Evolutionary conservation across 2,329 filamentous ascomycete genomes (phyloP), one percentile per base, ranked within the genome.

Genomic region (Parastagonospora nodorum): DNA sequence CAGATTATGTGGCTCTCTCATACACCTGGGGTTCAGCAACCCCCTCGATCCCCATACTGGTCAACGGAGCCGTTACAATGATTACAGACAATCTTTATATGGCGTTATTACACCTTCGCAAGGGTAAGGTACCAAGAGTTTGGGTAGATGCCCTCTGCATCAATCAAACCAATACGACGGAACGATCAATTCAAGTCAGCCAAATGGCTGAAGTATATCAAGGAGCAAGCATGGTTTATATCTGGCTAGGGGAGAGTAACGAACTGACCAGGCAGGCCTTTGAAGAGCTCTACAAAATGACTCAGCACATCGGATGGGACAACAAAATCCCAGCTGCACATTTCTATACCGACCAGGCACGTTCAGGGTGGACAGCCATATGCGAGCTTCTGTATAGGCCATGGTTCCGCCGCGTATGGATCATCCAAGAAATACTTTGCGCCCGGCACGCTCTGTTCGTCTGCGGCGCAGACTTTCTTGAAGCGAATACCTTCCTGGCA

Each of bases 101-200:
- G 39, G 50, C 50, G 12, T 28, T 52, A 16, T 16, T 52, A 15
- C 50, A 52, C 28, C 45, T 52, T 8, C 50, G 50, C 11, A 42
- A 48, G 36, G 11, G 50, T n/a, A 19, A 19, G 11, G 40, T 52
- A 8, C 24, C 33, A 24, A 30, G 6, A 31, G 11, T 52, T 28
- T 52, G 50, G 50, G 48, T 55, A 8, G 57, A 60, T 31, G 47
- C 44, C n/a, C 28, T 57, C 4, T 60, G 57, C 30, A 58, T 60
- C 36, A 55, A 55, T 31, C 57, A 60, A 33, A 24, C 35, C 2
- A 45, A 60, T 33, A 14, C 33, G 14, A 30, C 44, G 5, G 57
- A 60, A 37, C 47, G 42, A 11, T 39, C 41, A 4, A 24, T 19
- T 8, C 53, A 60, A 28, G 44, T 60, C 8, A 28, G 24, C 1